Percentiles rank a stretch among this genome's conserved stretches.
These are phyloP conservation scores for Penicillium sp. DNA, from an alignment of 2,329 filamentous ascomycete genomes.

Conservation along the genomic window DNA sequence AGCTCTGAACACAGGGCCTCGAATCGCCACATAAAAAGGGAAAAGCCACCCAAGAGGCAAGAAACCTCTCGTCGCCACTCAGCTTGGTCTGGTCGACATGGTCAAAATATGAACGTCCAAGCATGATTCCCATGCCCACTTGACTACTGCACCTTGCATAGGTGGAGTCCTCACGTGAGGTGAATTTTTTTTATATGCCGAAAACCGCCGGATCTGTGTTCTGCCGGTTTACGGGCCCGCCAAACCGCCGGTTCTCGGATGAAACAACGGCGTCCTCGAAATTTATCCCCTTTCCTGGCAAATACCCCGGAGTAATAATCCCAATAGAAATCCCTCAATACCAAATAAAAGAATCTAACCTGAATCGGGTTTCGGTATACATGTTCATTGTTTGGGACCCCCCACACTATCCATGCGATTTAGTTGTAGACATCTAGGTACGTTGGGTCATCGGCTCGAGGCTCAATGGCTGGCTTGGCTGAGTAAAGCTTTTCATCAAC, in stretches of 20 bases:
- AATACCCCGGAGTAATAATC: slow-evolving; percentile 21
- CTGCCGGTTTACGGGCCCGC: slow-evolving; percentile 29
- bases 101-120: slow-evolving; percentile 7
- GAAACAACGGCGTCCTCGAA: slow-evolving; percentile 21
- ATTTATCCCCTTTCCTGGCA: slow-evolving; percentile 31
- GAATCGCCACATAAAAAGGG: not conserved
- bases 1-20: slow-evolving; percentile 28
- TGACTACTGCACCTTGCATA: slow-evolving; percentile 5
- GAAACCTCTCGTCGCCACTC: not conserved
- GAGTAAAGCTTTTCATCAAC: slow-evolving; percentile 62
- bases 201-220: slow-evolving; percentile 26
- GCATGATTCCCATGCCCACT: slow-evolving; percentile 6
- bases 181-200: slow-evolving; percentile 29
- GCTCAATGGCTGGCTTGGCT: slow-evolving; percentile 9
- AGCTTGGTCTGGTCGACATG: not conserved
- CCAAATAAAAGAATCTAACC: slow-evolving; percentile 24
- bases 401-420: not conserved
- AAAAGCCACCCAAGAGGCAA: not conserved
- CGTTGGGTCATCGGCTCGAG: slow-evolving; percentile 1
- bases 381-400: slow-evolving; percentile 5
- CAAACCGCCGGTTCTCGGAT: slow-evolving; percentile 32
- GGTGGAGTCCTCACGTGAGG: slow-evolving; percentile 24
- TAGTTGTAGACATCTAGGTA: slow-evolving; percentile 4
- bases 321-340: slow-evolving; percentile 30
- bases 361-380: slow-evolving; percentile 21